Evolutionary conservation across 2,329 filamentous ascomycete species (phyloP), one percentile per base, ranked within the genome.

Genomic region (Epichloe uncinata): DNA sequence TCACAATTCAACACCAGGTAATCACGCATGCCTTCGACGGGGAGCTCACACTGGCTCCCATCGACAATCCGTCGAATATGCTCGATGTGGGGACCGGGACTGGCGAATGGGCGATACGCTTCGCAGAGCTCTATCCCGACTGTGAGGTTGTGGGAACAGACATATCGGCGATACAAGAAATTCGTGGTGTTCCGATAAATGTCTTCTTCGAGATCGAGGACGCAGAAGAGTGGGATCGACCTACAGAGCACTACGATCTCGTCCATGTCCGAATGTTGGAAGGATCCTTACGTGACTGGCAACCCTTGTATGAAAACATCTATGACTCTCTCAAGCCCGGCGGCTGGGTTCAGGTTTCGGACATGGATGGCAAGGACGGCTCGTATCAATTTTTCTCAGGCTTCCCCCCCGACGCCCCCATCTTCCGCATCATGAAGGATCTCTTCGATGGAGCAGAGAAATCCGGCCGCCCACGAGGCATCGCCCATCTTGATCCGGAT

Each of bases 1-100:
- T 82, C 47, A 74, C 76, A 51, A 69, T 85, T 48, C 68, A 78
- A 38, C 79, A 85, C 55, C 79, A 83, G 59, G 75, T 83, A 45
- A 83, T 79, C 57, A 64, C 81, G 5, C 73, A 74, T 49, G 64
- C 71, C 15, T 69, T 75, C 46, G 66, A 70, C 35, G 69, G 68
- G 52, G 66, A 72, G 51, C 59, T 72, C 35, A 73, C 68, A 20
- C 66, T 67, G n/a, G 68, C 69, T 6, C 66, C 68, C 3, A 59
- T 75, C 5, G 57, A 65, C 26, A 56, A 66, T 34, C 67, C 68
- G 6, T 56, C 58, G 12, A 61, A 69, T 47, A 63, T 81, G 18
- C 70, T 81, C 38, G 78, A 81, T 55, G 69, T 81, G 50, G 78
- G 78, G 18, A 79, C 75, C 20, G 78, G 78, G 35, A 78, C 75